Conservation (phyloP, 2,329 filamentous ascomycete species). For the Diplodia corticola region DNA sequence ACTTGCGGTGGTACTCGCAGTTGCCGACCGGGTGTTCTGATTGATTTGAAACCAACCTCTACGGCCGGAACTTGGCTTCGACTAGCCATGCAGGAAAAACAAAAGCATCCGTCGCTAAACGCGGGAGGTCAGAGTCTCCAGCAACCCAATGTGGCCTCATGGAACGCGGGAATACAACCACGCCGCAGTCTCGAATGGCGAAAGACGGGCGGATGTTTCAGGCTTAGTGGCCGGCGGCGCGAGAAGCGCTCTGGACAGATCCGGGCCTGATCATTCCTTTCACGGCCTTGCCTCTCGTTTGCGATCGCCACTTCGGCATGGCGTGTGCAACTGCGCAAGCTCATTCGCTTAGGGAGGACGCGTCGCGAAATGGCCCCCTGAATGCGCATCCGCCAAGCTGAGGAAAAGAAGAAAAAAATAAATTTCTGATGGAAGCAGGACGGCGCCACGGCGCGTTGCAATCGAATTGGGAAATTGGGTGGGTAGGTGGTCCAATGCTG, state of each 20-base stretch:
- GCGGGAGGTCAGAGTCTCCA: not conserved
- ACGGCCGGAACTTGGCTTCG: not conserved
- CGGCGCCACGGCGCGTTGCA: too few species aligned
- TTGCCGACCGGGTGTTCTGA: not conserved
- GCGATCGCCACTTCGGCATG: constrained; percentile 15
- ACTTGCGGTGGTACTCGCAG: not conserved
- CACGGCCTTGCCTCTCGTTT: not conserved
- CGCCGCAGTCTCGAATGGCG: not conserved
- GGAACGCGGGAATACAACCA: not conserved
- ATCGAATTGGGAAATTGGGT: too few species aligned
- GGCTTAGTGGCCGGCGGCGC: not conserved
- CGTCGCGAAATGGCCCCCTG: constrained; percentile 7
- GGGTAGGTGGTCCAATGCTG: too few species aligned
- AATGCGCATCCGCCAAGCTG: not conserved
- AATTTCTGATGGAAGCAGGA: not conserved
- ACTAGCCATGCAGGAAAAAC: not conserved
- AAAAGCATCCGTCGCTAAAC: not conserved
- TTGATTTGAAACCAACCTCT: not conserved
- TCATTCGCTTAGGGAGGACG: constrained; percentile 13
- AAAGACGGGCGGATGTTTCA: constrained; percentile 1
- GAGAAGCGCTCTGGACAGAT: not conserved
- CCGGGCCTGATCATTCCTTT: not conserved
- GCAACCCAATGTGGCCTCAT: not conserved
- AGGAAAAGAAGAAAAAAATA: not conserved
- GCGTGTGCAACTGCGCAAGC: not conserved